Evolutionary conservation across 192 early-diverging fungal genomes (phyloP).

Genomic region (Dimargaris verticillata): DNA sequence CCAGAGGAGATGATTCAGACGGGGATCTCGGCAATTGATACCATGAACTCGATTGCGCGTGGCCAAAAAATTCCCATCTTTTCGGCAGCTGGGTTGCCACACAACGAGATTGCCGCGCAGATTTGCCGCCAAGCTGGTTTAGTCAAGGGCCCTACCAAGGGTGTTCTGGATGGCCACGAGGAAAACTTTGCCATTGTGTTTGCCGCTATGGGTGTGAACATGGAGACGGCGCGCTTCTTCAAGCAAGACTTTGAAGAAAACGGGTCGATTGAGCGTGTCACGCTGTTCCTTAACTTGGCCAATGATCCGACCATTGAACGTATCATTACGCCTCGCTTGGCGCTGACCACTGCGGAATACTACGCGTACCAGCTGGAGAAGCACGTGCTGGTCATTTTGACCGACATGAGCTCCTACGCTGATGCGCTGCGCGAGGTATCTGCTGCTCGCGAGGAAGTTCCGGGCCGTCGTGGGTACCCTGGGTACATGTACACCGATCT

Average conservation of each 20-base stretch:
- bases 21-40: constrained; percentile 96
- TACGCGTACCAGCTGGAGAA: constrained; percentile 99
- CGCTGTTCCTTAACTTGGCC: constrained; percentile 97
- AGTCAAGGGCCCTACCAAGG: constrained; percentile 81
- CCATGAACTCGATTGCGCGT: constrained; percentile 99
- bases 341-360: constrained; percentile 97
- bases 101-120: constrained; percentile 99
- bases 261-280: constrained; percentile 95
- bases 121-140: constrained; percentile 98
- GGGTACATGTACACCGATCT: constrained; percentile 99
- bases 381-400: constrained; percentile 97
- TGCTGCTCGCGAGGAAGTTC: constrained; percentile 97
- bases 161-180: constrained; percentile 85
- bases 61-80: constrained; percentile 99
- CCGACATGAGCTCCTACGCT: constrained; percentile 98
- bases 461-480: constrained; percentile 97
- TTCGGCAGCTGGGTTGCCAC: constrained; percentile 93
- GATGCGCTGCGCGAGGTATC: constrained; percentile 99
- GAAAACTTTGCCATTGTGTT: constrained; percentile 99
- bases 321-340: constrained; percentile 97
- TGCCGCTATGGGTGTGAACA: constrained; percentile 99
- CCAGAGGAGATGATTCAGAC: constrained; percentile 99
- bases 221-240: constrained; percentile 99
- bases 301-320: constrained; percentile 99
- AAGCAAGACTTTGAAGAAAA: constrained; percentile 99